These are phyloP conservation scores for Alisma plantagoaquatica DNA, from an alignment of 106 monocot genomes.

Conservation along the genomic window DNA sequence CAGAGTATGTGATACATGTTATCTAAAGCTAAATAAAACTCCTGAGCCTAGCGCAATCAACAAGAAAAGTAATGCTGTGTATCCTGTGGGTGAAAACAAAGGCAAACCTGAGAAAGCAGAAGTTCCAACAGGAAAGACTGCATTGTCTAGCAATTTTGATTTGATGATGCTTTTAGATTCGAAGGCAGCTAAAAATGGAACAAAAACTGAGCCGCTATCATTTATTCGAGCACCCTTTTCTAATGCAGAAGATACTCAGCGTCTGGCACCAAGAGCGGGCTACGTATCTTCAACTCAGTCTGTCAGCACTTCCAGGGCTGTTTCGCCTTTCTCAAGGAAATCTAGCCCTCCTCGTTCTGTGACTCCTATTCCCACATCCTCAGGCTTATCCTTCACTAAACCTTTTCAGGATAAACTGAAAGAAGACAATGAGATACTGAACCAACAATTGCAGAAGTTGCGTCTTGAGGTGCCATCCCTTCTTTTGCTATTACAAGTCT, in stretches of 20 bases:
- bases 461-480: constrained; percentile 41
- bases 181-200: constrained; percentile 68
- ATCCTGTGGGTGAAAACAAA: constrained; percentile 40
- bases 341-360: constrained; percentile 55
- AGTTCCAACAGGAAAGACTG: constrained; percentile 21
- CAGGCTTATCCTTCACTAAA: constrained; percentile 56
- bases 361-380: constrained; percentile 49
- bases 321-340: constrained; percentile 76
- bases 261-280: constrained; percentile 12
- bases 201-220: constrained; percentile 40
- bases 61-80: constrained; percentile 31
- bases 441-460: constrained; percentile 70
- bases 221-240: constrained; percentile 26
- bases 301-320: constrained; percentile 42
- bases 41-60: constrained; percentile 23
- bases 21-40: constrained; percentile 47
- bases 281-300: constrained; percentile 31
- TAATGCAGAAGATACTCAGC: constrained; percentile 16
- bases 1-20: constrained; percentile 87
- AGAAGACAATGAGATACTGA: constrained; percentile 73
- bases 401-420: constrained; percentile 51
- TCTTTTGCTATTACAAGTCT: neutral
- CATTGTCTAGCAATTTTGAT: constrained; percentile 36
- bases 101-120: constrained; percentile 50
- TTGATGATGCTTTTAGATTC: constrained; percentile 58